These are phyloP conservation scores for Tetradesmus obliquus DNA, from an alignment of 139 green algal genomes.

Conservation along the genomic window DNA sequence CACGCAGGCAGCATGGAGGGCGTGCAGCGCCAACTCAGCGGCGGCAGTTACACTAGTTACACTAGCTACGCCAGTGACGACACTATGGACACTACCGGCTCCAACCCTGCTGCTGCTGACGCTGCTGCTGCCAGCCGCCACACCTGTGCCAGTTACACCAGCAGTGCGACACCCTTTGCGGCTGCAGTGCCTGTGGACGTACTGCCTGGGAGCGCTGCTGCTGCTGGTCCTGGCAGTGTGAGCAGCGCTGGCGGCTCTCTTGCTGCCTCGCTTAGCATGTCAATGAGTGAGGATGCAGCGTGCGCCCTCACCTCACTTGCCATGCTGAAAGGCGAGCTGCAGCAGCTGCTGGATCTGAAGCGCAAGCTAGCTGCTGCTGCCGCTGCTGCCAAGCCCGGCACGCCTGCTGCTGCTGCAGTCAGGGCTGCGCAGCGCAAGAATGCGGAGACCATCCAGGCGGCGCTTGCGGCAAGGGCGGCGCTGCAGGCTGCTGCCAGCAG, in stretches of 20 bases:
- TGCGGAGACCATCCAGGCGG: not conserved
- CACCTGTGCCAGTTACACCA: not conserved
- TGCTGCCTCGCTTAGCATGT: not conserved
- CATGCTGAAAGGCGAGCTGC: not conserved
- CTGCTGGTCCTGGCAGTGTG: not conserved
- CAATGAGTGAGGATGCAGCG: not conserved
- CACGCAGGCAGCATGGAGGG: not conserved
- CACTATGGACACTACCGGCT: not conserved
- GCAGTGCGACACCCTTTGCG: not conserved
- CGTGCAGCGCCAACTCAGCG: not conserved
- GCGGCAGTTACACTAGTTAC: not conserved
- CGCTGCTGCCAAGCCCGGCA: not conserved
- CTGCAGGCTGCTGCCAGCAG: not conserved
- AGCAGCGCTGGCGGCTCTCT: not conserved
- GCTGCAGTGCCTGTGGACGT: not conserved
- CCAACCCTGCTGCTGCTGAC: not conserved
- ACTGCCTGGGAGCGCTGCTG: not conserved
- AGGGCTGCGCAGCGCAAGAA: not conserved
- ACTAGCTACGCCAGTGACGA: not conserved
- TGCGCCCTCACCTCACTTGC: not conserved
- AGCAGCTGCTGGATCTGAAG: not conserved
- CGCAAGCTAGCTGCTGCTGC: not conserved
- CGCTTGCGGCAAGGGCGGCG: not conserved
- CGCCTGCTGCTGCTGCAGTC: not conserved
- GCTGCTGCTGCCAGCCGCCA: constrained; percentile 16